These are phyloP conservation scores for Xanthoparmelia taractica DNA, from an alignment of 495 filamentous ascomycete species.

Conservation along the genomic window DNA sequence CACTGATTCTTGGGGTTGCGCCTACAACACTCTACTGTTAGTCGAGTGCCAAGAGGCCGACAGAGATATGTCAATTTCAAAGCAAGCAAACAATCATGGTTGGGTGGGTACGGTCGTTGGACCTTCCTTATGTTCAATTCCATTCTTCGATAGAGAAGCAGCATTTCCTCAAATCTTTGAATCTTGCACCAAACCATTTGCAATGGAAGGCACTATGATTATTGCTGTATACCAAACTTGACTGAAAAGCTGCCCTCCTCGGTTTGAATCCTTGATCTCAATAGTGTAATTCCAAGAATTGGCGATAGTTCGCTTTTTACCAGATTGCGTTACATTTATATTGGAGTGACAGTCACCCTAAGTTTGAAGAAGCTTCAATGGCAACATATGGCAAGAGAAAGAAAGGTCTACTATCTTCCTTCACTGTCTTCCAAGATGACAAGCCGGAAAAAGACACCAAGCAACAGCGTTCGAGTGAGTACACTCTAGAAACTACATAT, in stretches of 20 bases:
- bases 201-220: background rate
- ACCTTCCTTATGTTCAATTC: background rate
- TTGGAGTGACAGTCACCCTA: background rate
- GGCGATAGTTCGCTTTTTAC: background rate
- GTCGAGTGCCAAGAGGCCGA: background rate
- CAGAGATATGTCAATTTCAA: background rate
- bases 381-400: slow-evolving; percentile 29
- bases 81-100: background rate
- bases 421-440: slow-evolving; percentile 29
- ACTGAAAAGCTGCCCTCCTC: background rate
- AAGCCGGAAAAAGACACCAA: slow-evolving; percentile 15
- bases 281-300: background rate
- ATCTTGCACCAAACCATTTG: background rate
- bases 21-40: background rate
- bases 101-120: background rate
- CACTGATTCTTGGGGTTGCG: background rate
- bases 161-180: background rate
- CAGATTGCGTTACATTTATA: background rate
- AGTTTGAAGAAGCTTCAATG: background rate
- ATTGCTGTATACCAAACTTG: background rate
- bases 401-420: slow-evolving; percentile 26
- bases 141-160: background rate
- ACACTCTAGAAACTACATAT: background rate
- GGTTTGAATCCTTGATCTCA: background rate
- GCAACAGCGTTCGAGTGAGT: slow-evolving; percentile 18